Base-by-base conservation (phyloP, 306 rosid species). In the Rosa persica region DNA sequence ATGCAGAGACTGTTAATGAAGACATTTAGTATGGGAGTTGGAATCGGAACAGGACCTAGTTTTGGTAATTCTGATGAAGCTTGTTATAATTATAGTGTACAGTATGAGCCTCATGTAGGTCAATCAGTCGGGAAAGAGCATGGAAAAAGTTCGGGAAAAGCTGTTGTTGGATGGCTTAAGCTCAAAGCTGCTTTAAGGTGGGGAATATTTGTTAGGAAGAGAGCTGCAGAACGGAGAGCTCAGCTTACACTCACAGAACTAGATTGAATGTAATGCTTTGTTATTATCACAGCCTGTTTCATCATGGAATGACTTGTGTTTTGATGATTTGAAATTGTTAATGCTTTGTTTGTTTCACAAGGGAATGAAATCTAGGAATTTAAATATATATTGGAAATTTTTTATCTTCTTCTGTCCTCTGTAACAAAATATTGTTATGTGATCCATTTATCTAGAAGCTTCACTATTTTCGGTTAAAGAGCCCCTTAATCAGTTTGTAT, bases 141-240 rank as follows among this genome's bases (percentile, higher is more conserved):
- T 13, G 83, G 83, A 0, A 87, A 75, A 81, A 64, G 88, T 70
- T 89, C 95, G 0, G 98, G 98, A 16, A 91, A 88, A 39, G 98
- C 97, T 38, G 93, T 88, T 44, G 89, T 93, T 11, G 98, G 98
- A 65, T 93, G 98, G 98, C 93, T 94, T 72, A 90, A 92, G 87
- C 93, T 93, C 64, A 93, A 88, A 86, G 98, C 97, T 5, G 98
- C 97, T 38, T 86, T 93, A 68, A 90, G 98, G 70, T 93, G 98
- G 98, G 98, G 98, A 17, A 91, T 93, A 44, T 91, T 93, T 65
- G 80, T 91, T 43, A 89, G 93, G 77, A 91, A 88, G 82, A 90
- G 42, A 82, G 93, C 93, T 73, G 94, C 97, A 67, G 88, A 87
- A 83, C 90, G 95, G 75, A 86, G 98, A 88, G 98, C 98, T 39